Evolutionary conservation across 495 filamentous ascomycete species (phyloP).

Genomic region (Aspergillus mulundensis): DNA sequence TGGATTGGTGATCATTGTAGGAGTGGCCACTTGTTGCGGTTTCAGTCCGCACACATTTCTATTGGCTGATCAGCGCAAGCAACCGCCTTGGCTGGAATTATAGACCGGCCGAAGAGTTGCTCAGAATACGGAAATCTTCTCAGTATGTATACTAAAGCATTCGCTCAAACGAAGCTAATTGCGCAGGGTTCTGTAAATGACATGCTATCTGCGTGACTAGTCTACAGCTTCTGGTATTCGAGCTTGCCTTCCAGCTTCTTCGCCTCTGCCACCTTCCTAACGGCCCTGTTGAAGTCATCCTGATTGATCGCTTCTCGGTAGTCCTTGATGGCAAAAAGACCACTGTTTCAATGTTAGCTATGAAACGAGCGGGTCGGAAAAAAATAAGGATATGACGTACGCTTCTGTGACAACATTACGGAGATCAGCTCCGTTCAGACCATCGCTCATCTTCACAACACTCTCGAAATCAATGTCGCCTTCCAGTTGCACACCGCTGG

Average conservation of each 20-base stretch:
- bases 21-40: conserved; percentile 19
- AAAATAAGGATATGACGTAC: conserved; percentile 51
- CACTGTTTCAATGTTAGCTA: conserved; percentile 50
- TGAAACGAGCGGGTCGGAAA: background rate
- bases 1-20: background rate
- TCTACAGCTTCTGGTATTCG: conserved; percentile 94
- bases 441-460: conserved; percentile 99
- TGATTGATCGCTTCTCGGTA: conserved; percentile 93
- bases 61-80: conserved; percentile 9
- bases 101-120: background rate
- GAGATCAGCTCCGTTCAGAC: conserved; percentile 94
- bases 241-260: conserved; percentile 99
- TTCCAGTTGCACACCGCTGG: conserved; percentile 77
- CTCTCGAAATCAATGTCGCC: conserved; percentile 99
- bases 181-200: conserved; percentile 9
- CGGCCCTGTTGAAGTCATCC: conserved; percentile 98
- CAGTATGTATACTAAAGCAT: background rate
- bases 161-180: conserved; percentile 11
- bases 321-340: conserved; percentile 95
- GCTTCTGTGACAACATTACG: conserved; percentile 98
- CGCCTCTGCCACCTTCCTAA: conserved; percentile 90
- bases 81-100: conserved; percentile 9
- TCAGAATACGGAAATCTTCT: too few species aligned
- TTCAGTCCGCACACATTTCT: background rate
- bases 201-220: conserved; percentile 14